Conservation (phyloP, 257 asterid genomes). For the Euphrasia confusa region DNA sequence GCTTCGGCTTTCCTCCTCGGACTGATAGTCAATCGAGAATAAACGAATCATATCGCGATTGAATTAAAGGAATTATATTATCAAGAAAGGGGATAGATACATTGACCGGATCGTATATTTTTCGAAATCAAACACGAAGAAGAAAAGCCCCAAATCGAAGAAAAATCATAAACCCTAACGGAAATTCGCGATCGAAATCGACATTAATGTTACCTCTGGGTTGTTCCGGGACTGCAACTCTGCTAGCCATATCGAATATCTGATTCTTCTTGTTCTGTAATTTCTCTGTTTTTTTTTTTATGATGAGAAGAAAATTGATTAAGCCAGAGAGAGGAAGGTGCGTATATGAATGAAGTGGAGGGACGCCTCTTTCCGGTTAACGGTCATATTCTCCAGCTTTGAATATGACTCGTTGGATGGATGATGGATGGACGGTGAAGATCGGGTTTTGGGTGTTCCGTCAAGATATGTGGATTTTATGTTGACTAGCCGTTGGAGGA, state of each 20-base stretch:
- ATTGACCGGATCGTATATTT: too few species aligned
- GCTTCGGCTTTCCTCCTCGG: slow-evolving; percentile 48
- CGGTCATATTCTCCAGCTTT: slow-evolving; percentile 47
- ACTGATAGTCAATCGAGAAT: slow-evolving; percentile 16
- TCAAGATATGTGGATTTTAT: background rate
- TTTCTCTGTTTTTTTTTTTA: background rate
- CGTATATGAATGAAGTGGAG: slow-evolving; percentile 23
- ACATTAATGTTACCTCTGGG: slow-evolving; percentile 31
- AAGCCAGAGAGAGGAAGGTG: background rate
- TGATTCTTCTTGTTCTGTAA: too few species aligned
- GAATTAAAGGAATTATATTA: too few species aligned
- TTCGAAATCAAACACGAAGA: background rate
- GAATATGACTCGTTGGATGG: slow-evolving; percentile 42
- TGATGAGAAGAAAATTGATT: slow-evolving; percentile 10
- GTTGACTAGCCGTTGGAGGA: slow-evolving; percentile 42
- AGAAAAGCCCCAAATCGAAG: background rate
- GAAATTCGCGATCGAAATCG: background rate
- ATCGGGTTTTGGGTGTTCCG: background rate
- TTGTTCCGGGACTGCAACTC: slow-evolving; percentile 37
- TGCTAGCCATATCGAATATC: slow-evolving; percentile 35
- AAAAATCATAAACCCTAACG: slow-evolving; percentile 9
- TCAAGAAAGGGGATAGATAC: too few species aligned
- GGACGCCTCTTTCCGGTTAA: slow-evolving; percentile 29
- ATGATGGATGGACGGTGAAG: slow-evolving; percentile 23
- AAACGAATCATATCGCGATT: background rate